Evolutionary conservation across 106 monocot genomes (phyloP).

Genomic region (Dioscorea dumetorum): DNA sequence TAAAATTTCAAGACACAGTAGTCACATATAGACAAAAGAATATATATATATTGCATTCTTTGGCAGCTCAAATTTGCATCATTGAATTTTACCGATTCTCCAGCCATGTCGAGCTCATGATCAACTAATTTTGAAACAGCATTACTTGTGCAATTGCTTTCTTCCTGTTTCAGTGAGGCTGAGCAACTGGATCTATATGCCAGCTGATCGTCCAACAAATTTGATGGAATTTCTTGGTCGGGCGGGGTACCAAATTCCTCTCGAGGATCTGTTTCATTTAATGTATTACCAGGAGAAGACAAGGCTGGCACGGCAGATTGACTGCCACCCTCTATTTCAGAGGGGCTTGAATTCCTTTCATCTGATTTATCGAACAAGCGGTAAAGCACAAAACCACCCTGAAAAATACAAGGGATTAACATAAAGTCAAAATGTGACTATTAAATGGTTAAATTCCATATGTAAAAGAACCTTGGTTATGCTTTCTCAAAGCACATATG

Average conservation of each 20-base stretch:
- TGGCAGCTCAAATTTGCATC: not conserved
- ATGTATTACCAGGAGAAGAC: constrained; percentile 16
- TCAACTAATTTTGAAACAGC: constrained; percentile 9
- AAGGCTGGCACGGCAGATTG: constrained; percentile 19
- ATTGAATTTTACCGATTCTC: constrained; percentile 19
- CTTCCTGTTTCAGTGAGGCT: constrained; percentile 10
- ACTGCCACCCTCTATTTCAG: constrained; percentile 20
- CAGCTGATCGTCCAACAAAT: constrained; percentile 7
- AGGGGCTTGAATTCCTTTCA: constrained; percentile 19
- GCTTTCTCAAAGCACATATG: no score
- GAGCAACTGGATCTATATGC: constrained; percentile 3
- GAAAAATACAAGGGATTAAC: not conserved
- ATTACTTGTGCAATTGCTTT: constrained; percentile 25
- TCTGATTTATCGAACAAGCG: constrained; percentile 55
- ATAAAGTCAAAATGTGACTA: no score
- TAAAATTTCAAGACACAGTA: not conserved
- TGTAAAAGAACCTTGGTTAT: no score
- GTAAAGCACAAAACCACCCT: constrained; percentile 64
- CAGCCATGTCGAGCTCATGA: constrained; percentile 1
- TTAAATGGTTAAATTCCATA: no score
- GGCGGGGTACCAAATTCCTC: constrained; percentile 10
- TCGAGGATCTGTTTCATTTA: constrained; percentile 9
- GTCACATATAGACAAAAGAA: no score
- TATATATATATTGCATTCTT: not conserved
- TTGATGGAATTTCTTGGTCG: constrained; percentile 10